Percentiles rank a stretch among this genome's conserved stretches.
Conservation (phyloP, 352 stramenopile genomes). For the Phytophthora palmivora region DNA sequence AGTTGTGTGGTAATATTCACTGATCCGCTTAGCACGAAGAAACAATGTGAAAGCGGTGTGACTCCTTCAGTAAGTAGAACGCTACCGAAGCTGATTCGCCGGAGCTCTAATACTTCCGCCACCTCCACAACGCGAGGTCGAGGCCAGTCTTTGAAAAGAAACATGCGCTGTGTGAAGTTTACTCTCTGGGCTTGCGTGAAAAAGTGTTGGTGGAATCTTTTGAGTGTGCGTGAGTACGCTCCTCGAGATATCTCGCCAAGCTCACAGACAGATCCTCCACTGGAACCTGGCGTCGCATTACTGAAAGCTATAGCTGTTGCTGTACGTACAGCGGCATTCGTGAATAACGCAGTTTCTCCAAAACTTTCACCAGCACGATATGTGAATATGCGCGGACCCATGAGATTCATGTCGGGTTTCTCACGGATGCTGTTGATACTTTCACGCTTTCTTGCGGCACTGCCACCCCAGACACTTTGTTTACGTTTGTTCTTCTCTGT, state of each 20-base stretch:
- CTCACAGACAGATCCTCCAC: conserved; percentile 40
- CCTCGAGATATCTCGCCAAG: conserved; percentile 52
- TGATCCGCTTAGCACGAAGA: conserved; percentile 49
- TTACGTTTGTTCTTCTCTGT: conserved; percentile 31
- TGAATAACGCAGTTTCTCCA: conserved; percentile 67
- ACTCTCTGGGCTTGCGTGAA: conserved; percentile 59
- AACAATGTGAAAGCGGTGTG: conserved; percentile 31
- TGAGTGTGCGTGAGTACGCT: conserved; percentile 59
- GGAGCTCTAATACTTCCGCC: conserved; percentile 52
- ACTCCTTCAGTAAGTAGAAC: conserved; percentile 38
- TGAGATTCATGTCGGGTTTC: conserved; percentile 27
- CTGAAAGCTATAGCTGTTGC: conserved; percentile 58
- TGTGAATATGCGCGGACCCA: conserved; percentile 56
- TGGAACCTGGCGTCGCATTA: conserved; percentile 4
- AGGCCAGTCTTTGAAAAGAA: conserved; percentile 59
- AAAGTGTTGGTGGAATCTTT: conserved; percentile 52
- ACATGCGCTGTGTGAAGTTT: conserved; percentile 57
- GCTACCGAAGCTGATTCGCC: conserved; percentile 52
- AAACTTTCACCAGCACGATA: conserved; percentile 59
- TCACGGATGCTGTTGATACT: conserved; percentile 9
- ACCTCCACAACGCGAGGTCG: conserved; percentile 44
- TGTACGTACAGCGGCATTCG: conserved; percentile 52
- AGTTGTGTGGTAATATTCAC: conserved; percentile 46
- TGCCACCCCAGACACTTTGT: conserved; percentile 7
- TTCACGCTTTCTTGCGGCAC: conserved; percentile 1